Base-by-base conservation (phyloP, 192 early-diverging fungal genomes). In the Funneliformis geosporum region DNA sequence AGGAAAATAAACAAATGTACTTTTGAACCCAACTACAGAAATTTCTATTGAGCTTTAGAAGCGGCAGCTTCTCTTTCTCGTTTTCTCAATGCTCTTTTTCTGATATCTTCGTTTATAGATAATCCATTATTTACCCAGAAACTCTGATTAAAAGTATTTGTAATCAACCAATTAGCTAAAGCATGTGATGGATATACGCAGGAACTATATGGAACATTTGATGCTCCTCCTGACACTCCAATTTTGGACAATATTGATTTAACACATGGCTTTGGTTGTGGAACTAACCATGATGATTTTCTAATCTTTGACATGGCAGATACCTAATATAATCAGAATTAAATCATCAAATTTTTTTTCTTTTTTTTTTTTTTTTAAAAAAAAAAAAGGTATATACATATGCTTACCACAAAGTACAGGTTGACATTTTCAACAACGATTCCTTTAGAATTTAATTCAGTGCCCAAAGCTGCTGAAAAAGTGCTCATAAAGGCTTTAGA, bases 251-350 rank as follows among this genome's bases (percentile, higher is more conserved):
- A 83, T 71, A 93, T 94, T 16, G 82, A 75, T 27, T 84, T 79
- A 59, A 97, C 96, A 85, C 95, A 99, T 25, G 88, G 86, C 76
- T 90, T 90, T 28, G 96, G 89, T 78, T 91, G 84, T 9, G 97
- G 97, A 39, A 96, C 92, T 60, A 94, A 71, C 68, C 91, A 90
- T n/a, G 84, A 88, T n/a, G 96, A 86, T 76, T 87, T 89, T 61
- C 94, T 84, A 70, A 98, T 96, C 88, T 98, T 98, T 76, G 92
- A 93, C 98, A 99, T 98, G 67, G 90, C 89, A 12, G 98, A 94
- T n/a, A 67, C 60, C 75, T 76, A 10, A 23, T 12, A 76, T n/a
- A 69, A 68, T 18, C 18, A 59, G 18, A 5, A 75, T 75, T 50
- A 11, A n/a, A n/a, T n/a, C n/a, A n/a, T n/a, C n/a, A n/a, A n/a